Base-by-base conservation (phyloP, 805 yeast genomes). In the Metschnikowia noctiluminum region DNA sequence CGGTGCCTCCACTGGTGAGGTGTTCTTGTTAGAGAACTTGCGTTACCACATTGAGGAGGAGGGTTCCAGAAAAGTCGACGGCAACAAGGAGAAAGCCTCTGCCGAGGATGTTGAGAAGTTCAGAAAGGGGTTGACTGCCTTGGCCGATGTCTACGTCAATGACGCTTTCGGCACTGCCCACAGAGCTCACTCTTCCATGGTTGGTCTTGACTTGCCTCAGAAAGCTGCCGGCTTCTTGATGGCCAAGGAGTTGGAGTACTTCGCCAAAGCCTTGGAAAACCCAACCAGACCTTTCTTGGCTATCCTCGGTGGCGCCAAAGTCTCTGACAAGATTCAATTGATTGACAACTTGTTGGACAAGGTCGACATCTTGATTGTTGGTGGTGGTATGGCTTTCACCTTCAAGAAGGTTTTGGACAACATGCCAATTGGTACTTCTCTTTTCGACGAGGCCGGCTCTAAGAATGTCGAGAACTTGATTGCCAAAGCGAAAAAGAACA, bases 311-410 rank as follows among this genome's bases (percentile, higher is more conserved):
- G 99, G 99, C 79, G 99, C 99, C 66, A 94, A 94, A 84, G 98
- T 94, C 61, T 87, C 96, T 59, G 99, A 94, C 78, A 94, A 94
- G 86, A 94, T 94, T 69, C 97, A 89, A 80, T 84, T 94, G 76
- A 94, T 94, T 67, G 98, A 94, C 79, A 94, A 91, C 84, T 79
- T 84, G 74, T 82, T 92, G 66, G 94, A 92, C 81, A 94, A 94
- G 84, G 98, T 94, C 66, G 87, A 94, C 76, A 75, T 85, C 57
- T 80, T 94, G 71, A 89, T 94, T 76, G 84, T 94, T 66, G 98
- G 99, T 71, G 99, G 99, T 79, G 99, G 99, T 78, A 94, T 94
- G 99, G 94, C 99, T 54, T 94, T 92, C 87, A 94, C 99, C 64
- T 94, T 94, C 85, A 89, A 88, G 83, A 94, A 94, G 82, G 87